Percentiles rank a stretch among this genome's conserved stretches.
phyloP scores from a whole-genome alignment of 352 stramenopile genomes.

The Sclerospora graminicola region DNA sequence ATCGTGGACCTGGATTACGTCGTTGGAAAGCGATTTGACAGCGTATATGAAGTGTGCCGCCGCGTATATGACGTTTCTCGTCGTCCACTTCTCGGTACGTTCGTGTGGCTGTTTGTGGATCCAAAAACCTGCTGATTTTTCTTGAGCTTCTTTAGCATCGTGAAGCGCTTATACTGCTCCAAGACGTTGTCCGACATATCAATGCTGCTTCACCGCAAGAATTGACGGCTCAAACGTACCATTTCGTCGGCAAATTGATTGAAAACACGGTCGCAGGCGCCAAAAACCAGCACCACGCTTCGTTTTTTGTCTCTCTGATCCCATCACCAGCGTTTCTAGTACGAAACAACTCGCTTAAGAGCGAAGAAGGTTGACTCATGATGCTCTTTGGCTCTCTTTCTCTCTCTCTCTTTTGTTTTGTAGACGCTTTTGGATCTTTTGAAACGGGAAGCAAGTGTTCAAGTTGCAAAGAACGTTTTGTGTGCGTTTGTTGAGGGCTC shows the following conservation, averaged over 20 bases:
- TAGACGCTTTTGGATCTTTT: conserved; percentile 82
- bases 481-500: conserved; percentile 57
- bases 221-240: conserved; percentile 54
- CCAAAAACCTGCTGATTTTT: no score
- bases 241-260: conserved; percentile 58
- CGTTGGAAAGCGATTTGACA: conserved; percentile 49
- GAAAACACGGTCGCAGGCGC: conserved; percentile 70
- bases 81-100: conserved; percentile 68
- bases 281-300: conserved; percentile 45
- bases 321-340: conserved; percentile 66
- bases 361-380: no score
- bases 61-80: conserved; percentile 78
- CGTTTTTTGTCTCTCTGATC: conserved; percentile 71
- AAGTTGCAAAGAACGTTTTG: conserved; percentile 79
- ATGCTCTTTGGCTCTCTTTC: no score
- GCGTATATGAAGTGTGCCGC: conserved; percentile 79
- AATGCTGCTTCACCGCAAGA: conserved; percentile 46
- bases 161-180: conserved; percentile 77
- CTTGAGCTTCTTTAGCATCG: conserved; percentile 40
- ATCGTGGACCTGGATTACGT: conserved; percentile 79
- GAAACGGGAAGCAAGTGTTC: conserved; percentile 63
- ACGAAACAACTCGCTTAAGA: no score
- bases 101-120: neutral
- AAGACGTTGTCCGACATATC: conserved; percentile 78
- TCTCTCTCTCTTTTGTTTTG: neutral